Evolutionary conservation across 2,329 filamentous ascomycete genomes (phyloP).

Genomic region (Myriosclerotinia curreyana): DNA sequence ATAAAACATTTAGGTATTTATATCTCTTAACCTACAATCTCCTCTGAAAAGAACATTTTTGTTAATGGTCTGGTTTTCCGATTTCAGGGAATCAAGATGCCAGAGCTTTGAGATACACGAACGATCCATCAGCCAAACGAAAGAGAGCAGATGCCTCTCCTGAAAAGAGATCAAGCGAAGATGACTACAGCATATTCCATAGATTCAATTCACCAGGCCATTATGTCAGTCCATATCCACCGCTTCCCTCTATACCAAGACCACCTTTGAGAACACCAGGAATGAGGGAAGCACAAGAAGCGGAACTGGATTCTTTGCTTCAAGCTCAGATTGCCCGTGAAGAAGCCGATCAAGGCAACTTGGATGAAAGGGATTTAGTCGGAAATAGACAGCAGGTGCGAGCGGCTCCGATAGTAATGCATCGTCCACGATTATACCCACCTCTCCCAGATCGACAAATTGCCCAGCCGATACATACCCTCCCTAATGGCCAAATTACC

Average conservation of each 20-base stretch:
- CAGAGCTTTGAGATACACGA: constrained; percentile 28
- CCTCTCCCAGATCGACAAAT: not conserved
- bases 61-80: not conserved
- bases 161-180: not conserved
- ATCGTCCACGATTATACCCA: constrained; percentile 16
- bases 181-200: constrained; percentile 10
- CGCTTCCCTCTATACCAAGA: constrained; percentile 19
- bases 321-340: constrained; percentile 31
- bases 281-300: constrained; percentile 12
- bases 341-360: constrained; percentile 13
- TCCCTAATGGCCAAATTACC: not conserved
- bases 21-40: not conserved
- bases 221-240: constrained; percentile 25
- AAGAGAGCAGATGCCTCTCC: constrained; percentile 9
- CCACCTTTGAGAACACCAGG: constrained; percentile 12
- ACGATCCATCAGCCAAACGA: constrained; percentile 16
- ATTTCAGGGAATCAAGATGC: constrained; percentile 30
- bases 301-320: constrained; percentile 28
- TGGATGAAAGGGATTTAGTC: constrained; percentile 14
- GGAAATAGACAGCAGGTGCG: constrained; percentile 5
- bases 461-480: not conserved
- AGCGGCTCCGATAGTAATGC: constrained; percentile 2
- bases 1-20: constrained; percentile 28
- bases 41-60: not conserved
- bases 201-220: constrained; percentile 16